Percentiles rank a stretch among this genome's conserved stretches.
These are phyloP conservation scores for Fusarium citri DNA, from an alignment of 2,329 filamentous ascomycete species.

Conservation along the genomic window DNA sequence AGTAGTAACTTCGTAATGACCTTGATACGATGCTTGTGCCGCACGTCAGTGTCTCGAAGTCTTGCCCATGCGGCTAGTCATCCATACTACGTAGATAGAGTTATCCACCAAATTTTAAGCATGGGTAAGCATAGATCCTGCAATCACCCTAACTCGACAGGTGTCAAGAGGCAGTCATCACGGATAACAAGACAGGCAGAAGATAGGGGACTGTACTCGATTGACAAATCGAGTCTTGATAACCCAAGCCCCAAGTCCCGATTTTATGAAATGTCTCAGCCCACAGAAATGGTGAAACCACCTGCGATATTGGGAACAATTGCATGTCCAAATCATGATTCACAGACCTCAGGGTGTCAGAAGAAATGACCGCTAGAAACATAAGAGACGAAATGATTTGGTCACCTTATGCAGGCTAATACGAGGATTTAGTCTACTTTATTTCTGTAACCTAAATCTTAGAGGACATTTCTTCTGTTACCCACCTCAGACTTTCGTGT, in stretches of 20 bases:
- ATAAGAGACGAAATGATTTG: too few species aligned
- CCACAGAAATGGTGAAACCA: background rate
- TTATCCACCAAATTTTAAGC: constrained; percentile 12
- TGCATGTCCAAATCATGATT: background rate
- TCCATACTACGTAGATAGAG: background rate
- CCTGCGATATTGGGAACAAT: constrained; percentile 3
- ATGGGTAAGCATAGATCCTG: constrained; percentile 6
- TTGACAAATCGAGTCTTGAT: background rate
- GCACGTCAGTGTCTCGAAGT: background rate
- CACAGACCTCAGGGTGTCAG: too few species aligned
- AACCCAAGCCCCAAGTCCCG: background rate
- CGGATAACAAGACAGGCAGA: constrained; percentile 4
- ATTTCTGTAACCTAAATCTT: too few species aligned
- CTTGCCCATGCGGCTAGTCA: background rate
- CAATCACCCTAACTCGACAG: background rate
- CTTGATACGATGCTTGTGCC: background rate
- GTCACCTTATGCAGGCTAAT: too few species aligned
- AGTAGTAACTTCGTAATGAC: background rate
- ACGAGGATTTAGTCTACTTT: too few species aligned
- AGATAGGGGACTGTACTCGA: background rate
- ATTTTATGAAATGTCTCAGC: background rate
- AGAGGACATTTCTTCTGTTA: too few species aligned
- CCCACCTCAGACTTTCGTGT: constrained; percentile 11
- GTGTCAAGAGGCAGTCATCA: constrained; percentile 8
- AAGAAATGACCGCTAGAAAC: too few species aligned